Evolutionary conservation across 2,329 filamentous ascomycete species (phyloP).

Genomic region (Apiospora hydei): DNA sequence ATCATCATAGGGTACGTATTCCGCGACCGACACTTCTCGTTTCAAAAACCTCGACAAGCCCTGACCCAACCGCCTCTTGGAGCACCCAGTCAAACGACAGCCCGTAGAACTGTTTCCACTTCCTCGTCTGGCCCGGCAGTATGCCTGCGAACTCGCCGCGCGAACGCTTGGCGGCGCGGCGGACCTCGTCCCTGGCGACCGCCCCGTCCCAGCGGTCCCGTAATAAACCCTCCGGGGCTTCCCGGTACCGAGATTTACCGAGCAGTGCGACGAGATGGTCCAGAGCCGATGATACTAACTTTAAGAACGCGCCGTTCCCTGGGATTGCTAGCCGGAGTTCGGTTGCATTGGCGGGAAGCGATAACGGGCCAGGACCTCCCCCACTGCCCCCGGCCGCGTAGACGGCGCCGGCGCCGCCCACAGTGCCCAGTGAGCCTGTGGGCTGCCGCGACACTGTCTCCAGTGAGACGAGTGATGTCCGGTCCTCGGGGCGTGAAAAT

Average conservation of each 20-base stretch:
- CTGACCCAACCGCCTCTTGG: constrained; percentile 73
- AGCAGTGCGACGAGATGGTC: constrained; percentile 68
- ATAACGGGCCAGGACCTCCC: constrained; percentile 49
- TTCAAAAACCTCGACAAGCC: constrained; percentile 76
- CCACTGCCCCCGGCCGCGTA: constrained; percentile 67
- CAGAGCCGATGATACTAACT: constrained; percentile 67
- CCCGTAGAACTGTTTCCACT: constrained; percentile 76
- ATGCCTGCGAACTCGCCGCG: constrained; percentile 65
- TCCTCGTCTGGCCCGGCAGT: constrained; percentile 67
- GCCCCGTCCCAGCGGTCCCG: constrained; percentile 77
- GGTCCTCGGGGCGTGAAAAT: constrained; percentile 59
- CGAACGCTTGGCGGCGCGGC: constrained; percentile 54
- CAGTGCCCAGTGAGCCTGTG: constrained; percentile 72
- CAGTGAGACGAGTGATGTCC: constrained; percentile 65
- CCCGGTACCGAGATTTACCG: constrained; percentile 64
- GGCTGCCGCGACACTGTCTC: constrained; percentile 69
- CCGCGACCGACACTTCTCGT: constrained; percentile 76
- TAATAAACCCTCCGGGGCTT: constrained; percentile 68
- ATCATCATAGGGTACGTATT: constrained; percentile 54
- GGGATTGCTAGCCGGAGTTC: constrained; percentile 69
- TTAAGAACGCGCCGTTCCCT: constrained; percentile 71
- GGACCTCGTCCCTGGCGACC: constrained; percentile 53
- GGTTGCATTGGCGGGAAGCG: constrained; percentile 40
- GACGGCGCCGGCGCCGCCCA: constrained; percentile 72
- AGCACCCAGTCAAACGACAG: constrained; percentile 75